Evolutionary conservation across 208 protist species (phyloP).

Genomic region (Leishmania mexicana): DNA sequence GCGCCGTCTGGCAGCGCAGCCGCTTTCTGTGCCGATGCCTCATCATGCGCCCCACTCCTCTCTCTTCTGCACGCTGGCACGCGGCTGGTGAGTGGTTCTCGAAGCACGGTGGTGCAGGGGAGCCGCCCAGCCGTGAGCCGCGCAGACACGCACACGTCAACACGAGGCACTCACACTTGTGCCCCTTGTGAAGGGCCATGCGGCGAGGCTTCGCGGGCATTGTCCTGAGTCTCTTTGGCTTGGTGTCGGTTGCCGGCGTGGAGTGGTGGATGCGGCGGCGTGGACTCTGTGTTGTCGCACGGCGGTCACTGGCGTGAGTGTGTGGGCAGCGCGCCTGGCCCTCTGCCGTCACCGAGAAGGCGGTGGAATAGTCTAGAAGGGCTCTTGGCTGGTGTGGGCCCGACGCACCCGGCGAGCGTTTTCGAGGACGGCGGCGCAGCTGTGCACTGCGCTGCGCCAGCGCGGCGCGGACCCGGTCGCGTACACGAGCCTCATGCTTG

Average conservation of each 20-base stretch:
- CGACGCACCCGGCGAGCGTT: slow-evolving; percentile 45
- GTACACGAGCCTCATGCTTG: slow-evolving; percentile 2
- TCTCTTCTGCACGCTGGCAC: not conserved
- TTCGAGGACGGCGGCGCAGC: slow-evolving; percentile 46
- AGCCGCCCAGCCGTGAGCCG: too few relatives aligned
- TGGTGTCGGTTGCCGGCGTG: too few relatives aligned
- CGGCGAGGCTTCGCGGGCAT: not conserved
- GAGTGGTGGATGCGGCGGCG: too few relatives aligned
- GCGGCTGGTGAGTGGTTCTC: not conserved
- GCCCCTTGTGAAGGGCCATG: not conserved
- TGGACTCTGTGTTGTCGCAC: too few relatives aligned
- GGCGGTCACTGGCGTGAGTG: too few relatives aligned
- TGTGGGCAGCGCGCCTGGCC: too few relatives aligned
- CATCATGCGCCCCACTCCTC: too few relatives aligned
- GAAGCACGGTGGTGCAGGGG: not conserved
- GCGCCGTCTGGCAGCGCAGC: not conserved
- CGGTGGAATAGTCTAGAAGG: slow-evolving; percentile 61
- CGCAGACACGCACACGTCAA: not conserved
- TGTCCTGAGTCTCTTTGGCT: too few relatives aligned
- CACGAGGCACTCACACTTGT: not conserved
- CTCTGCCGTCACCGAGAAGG: slow-evolving; percentile 15
- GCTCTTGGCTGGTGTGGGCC: slow-evolving; percentile 53
- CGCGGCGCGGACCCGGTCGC: not conserved
- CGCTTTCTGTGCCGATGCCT: too few relatives aligned
- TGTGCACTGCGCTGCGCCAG: slow-evolving; percentile 37